phyloP scores from a whole-genome alignment of 345 rosid genomes.

The Cardamine occulta region DNA sequence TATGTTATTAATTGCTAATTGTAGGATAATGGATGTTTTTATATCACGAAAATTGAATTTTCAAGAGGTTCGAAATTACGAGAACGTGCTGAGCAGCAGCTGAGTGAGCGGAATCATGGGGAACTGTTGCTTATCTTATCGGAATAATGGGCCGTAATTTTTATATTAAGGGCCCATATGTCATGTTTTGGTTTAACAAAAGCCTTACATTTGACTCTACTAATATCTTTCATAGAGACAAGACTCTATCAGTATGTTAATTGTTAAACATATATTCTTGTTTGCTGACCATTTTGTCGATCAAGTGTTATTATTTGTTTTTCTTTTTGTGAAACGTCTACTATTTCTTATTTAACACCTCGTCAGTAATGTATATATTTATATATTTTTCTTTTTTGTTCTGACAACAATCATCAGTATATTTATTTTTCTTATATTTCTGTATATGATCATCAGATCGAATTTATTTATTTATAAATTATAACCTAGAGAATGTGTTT shows the following conservation, averaged over 20 bases:
- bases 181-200: neutral
- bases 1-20: conserved; percentile 19
- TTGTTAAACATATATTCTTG: neutral
- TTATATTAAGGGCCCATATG: conserved; percentile 11
- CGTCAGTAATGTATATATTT: neutral
- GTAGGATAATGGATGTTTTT: conserved; percentile 29
- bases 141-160: conserved; percentile 16
- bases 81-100: conserved; percentile 37
- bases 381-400: too few relatives aligned
- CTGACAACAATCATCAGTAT: neutral
- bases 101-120: neutral
- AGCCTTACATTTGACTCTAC: neutral
- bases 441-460: neutral
- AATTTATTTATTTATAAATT: neutral
- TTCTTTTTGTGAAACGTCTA: neutral
- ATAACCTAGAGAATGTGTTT: neutral
- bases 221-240: neutral
- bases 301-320: neutral
- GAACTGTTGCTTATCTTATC: neutral
- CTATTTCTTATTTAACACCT: neutral
- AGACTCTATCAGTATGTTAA: neutral
- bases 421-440: neutral
- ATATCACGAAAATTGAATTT: neutral
- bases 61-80: neutral
- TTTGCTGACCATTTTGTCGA: neutral